Evolutionary conservation across 192 early-diverging fungal species (phyloP), one percentile per base, ranked within the genome.

Genomic region (Coemansia sp.): DNA sequence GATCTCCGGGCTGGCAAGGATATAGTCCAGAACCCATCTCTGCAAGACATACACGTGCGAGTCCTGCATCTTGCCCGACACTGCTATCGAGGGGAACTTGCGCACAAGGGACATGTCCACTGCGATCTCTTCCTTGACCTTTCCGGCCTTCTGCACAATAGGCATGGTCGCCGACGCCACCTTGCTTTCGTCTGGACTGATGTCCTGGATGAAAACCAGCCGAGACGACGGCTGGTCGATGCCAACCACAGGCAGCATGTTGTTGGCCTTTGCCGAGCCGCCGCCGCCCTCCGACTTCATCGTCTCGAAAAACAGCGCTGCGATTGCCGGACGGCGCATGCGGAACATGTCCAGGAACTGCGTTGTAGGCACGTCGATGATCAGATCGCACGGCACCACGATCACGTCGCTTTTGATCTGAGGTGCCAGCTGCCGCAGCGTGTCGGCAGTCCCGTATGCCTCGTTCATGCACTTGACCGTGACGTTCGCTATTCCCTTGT

Each of bases 41-140:
- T 94, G 91, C 74, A 96, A 91, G 13, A 98, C 85, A 62, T 98
- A 99, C 22, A 97, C 56, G 63, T 97, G 97, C 7, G 91, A 89
- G 74, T 97, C 93, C 59, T 91, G 87, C 62, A 97, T 82, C 42
- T 90, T 84, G 45, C 91, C 89, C 53, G 88, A 85, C 31, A 99
- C 65, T 33, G 86, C 82, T 55, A 96, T 75, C 2, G 84, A 83
- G 7, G 94, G 92, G 64, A 94, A 98, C 74, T 88, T 87, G 67
- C 69, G 74, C 66, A 91, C 67, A 54, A 91, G 59, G 14, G 68
- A 60, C 40, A 82, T 74, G 37, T 79, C 74, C 76, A 84, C 53
- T 31, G 59, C 47, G 34, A 68, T 36, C 6, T 74, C 65, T 54
- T 68, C 65, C 33, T 41, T 44, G 28, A 44, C 40, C 57, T 65